These are phyloP conservation scores for Melampsora occidentalis DNA, from an alignment of 1,284 basidiomycete genomes.

Conservation along the genomic window DNA sequence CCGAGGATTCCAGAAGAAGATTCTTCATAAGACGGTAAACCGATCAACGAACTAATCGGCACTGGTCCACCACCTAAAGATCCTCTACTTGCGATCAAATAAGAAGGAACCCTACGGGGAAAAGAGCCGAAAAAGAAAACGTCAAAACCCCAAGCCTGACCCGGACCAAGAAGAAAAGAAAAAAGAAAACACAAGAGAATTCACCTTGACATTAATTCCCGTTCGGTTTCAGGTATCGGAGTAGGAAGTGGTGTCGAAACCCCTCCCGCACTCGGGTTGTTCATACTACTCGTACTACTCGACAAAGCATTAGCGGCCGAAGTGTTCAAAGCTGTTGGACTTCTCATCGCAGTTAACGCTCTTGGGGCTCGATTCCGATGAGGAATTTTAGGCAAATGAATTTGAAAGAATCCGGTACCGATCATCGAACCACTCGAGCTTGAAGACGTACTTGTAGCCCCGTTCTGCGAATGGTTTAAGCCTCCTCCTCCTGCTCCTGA, in stretches of 20 bases:
- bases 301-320: too few species aligned
- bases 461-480: too few species aligned
- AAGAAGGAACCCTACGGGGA: constrained; percentile 63
- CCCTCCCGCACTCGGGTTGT: too few species aligned
- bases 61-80: constrained; percentile 80
- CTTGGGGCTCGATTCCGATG: neutral
- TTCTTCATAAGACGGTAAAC: constrained; percentile 42
- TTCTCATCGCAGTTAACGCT: neutral
- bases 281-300: too few species aligned
- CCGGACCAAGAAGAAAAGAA: neutral
- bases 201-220: constrained; percentile 32
- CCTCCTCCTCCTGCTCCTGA: too few species aligned
- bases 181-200: neutral
- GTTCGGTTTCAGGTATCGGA: neutral
- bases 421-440: too few species aligned
- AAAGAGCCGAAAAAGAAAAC: neutral
- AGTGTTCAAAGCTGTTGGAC: too few species aligned
- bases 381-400: constrained; percentile 8
- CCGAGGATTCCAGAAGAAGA: neutral
- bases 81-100: constrained; percentile 72
- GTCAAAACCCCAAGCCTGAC: neutral
- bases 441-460: too few species aligned
- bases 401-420: neutral
- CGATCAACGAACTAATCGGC: constrained; percentile 59
- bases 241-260: neutral